Evolutionary conservation across 2,329 filamentous ascomycete genomes (phyloP), one percentile per base, ranked within the genome.

Genomic region (Hymenoscyphus repandus): DNA sequence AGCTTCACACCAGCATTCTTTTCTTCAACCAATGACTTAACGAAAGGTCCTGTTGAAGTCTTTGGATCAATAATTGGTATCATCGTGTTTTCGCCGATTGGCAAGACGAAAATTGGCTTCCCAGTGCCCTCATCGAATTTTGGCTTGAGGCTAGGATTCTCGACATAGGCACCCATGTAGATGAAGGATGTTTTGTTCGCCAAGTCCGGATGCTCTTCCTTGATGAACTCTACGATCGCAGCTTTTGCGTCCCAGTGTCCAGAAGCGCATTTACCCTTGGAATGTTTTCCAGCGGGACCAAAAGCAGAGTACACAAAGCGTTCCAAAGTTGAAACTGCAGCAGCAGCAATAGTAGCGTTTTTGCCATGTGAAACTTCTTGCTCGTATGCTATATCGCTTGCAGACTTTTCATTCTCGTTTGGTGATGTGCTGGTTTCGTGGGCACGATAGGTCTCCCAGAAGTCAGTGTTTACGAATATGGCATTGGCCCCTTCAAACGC

Each of bases 391-490:
- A 50, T 40, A n/a, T 53, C 34, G 33, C 53, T 52, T 30, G n/a
- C 15, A 13, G 27, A 18, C 17, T 27, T 20, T 27, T 20, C 33
- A 32, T n/a, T 34, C 27, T 34, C 31, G 2, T 34, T 27, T 6
- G 39, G 36, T n/a, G 53, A 30, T 40, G 44, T n/a, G 1, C 18
- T 22, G 20, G 33, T n/a, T 66, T 85, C 81, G 67, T 61, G 1
- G 67, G 59, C 6, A 63, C 54, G 27, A 12, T 27, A 27, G 22
- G 15, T 18, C 13, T 17, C 0, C 63, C 63, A 7, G 57, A n/a
- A 2, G 67, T 64, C 56, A 68, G 78, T 82, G 44, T 78, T 73
- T 50, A 71, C 71, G 64, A 79, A 82, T 51, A 82, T 77, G 50
- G 72, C 63, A 51, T 73, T 70, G 27, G 75, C 74, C 6, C 56